Base-by-base conservation (phyloP, 1,139 yeast species). In the Schwanniomyces etchellsii region DNA sequence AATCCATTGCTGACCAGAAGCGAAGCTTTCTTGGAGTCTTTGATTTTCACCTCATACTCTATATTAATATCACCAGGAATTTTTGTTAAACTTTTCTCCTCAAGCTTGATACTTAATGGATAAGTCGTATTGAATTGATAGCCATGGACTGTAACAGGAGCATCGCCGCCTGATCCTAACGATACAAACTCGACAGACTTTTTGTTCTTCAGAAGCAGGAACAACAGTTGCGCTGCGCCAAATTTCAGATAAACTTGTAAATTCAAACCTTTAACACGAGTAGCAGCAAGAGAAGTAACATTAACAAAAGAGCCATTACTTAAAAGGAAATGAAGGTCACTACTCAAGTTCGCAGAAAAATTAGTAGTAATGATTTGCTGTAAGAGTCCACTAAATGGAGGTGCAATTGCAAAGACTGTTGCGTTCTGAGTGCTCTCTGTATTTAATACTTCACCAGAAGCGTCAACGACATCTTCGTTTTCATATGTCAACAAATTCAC, bases 401-500 rank as follows among this genome's bases (percentile, higher is more conserved):
- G 59, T 7, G 46, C 35, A 35, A 46, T 26, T 7, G 44, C 44
- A 27, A 52, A 13, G 5, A 48, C 43, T 7, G 29, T 26, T 4
- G 52, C 53, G 15, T 34, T 35, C 20, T 38, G 45, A 2, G 35
- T 24, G 32, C 51, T 52, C 25, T 39, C 46, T n/a, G 49, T 43
- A n/a, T 42, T 33, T 1, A 52, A 28, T 2, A 71, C 40, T n/a
- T 48, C 48, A 31, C 81, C 82, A 12, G 46, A 36, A 12, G 68
- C 53, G 16, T 45, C 47, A 5, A 47, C 55, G 18, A 76, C 63
- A 3, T 55, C 39, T 1, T 48, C 44, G 35, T 64, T 63, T 50
- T 79, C 78, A 79, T 83, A 84, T 4, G 77, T 60, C 31, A 79
- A 59, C 26, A 83, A 48, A 42, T 74, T 77, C n/a, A 81, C 88